These are phyloP conservation scores for Fraxinus xanthoxyloides DNA, from an alignment of 305 asterid species.

Conservation along the genomic window DNA sequence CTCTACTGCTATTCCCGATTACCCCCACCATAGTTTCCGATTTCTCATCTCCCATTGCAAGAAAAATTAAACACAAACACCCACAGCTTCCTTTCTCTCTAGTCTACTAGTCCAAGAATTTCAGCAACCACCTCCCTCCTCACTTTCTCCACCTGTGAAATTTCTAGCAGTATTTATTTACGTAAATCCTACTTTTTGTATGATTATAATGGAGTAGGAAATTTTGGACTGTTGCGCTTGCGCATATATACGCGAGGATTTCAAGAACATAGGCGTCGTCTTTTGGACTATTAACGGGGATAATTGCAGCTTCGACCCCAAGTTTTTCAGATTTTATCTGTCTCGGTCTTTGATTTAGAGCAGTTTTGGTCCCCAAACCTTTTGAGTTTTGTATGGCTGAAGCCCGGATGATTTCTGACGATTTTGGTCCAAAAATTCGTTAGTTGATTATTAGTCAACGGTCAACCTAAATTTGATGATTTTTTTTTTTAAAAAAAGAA, in stretches of 20 bases:
- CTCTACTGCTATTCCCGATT: background rate
- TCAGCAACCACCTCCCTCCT: too few species aligned
- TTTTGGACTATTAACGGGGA: background rate
- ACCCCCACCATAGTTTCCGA: constrained; percentile 4
- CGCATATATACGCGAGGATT: background rate
- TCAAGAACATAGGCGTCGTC: background rate
- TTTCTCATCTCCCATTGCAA: constrained; percentile 2
- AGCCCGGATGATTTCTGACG: too few species aligned
- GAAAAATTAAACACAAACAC: background rate
- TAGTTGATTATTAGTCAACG: background rate
- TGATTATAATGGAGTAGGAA: too few species aligned
- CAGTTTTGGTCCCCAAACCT: background rate
- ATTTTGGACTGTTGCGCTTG: background rate
- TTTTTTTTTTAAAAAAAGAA: too few species aligned
- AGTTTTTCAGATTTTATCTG: background rate
- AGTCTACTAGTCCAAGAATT: background rate
- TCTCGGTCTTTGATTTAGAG: background rate
- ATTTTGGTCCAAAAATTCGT: too few species aligned
- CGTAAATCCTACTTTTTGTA: too few species aligned
- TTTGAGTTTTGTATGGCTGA: too few species aligned
- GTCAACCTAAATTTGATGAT: too few species aligned
- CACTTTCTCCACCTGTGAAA: too few species aligned
- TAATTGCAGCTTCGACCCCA: background rate
- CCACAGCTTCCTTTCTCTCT: background rate
- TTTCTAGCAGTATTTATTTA: background rate